Evolutionary conservation across 1,284 basidiomycete genomes (phyloP), one percentile per base, ranked within the genome.

Genomic region (Apiotrichum domesticum): DNA sequence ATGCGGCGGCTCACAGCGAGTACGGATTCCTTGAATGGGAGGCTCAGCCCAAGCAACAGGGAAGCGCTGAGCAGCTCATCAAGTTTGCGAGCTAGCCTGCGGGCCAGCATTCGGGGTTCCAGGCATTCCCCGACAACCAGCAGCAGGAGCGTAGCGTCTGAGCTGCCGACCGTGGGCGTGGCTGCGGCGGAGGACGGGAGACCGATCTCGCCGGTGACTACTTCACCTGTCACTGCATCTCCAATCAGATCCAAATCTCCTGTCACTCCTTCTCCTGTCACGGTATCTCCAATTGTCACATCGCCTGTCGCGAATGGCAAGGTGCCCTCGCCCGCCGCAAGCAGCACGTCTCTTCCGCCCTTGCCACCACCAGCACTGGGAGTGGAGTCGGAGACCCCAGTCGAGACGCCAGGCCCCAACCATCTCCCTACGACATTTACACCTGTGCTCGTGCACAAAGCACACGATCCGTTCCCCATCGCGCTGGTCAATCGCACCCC

Each of bases 391-490:
- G 21, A 21, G 21, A 21, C 21, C 13, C 8, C 37, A 21, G 39
- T 52, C 21, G 21, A 21, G 21, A 21, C 21, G 21, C 21, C 21
- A 21, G 21, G 21, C 21, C 21, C 21, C 34, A 32, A 15, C 14
- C 44, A 32, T 32, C 41, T 47, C 13, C n/a, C 45, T 8, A 33
- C 49, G 7, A 10, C 21, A 0, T 81, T 81, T 70, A 71, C 69
- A 45, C 80, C 81, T 11, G 73, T 81, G 56, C 66, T 82, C 52
- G 66, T 85, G 10, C 84, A 84, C 57, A 68, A 77, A 8, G 71
- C 77, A 15, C 83, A 85, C 56, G 72, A 77, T 39, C 81, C 85
- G 37, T 80, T 85, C 47, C 85, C 87, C 0, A 50, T 55, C 7
- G 54, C 54, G 1, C 11, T 55, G 3, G 48, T 55, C 14, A 55